phyloP scores from a whole-genome alignment of 306 rosid genomes.

The Bauhinia variegata region DNA sequence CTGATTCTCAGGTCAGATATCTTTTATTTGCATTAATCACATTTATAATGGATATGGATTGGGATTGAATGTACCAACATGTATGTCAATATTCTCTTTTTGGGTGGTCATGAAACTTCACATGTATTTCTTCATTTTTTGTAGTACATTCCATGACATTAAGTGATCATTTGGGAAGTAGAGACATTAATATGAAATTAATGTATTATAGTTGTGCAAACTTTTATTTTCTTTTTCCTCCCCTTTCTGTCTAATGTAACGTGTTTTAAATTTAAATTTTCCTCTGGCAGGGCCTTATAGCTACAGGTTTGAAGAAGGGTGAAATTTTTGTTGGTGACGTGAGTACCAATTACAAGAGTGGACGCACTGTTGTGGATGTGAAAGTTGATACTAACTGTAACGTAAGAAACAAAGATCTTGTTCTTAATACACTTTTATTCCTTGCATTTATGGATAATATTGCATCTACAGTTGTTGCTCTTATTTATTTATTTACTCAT shows the following conservation, averaged over 20 bases:
- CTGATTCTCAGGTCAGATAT: constrained; percentile 12
- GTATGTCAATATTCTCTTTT: not conserved
- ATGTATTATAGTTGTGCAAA: no score
- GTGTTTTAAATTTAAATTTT: constrained; percentile 34
- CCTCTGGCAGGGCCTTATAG: constrained; percentile 74
- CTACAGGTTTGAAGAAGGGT: constrained; percentile 90
- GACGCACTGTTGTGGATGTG: constrained; percentile 74
- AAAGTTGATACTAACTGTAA: constrained; percentile 82
- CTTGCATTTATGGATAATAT: constrained; percentile 17
- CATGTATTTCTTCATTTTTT: no score
- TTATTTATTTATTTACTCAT: no score
- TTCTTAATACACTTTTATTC: constrained; percentile 18
- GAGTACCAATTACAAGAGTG: constrained; percentile 77
- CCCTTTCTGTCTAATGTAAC: constrained; percentile 22
- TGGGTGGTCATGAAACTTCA: not conserved
- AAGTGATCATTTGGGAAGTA: not conserved
- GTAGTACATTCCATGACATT: no score
- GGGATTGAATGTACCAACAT: not conserved
- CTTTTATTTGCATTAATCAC: not conserved
- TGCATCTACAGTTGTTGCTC: constrained; percentile 7
- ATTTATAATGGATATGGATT: not conserved
- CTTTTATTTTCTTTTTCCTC: constrained; percentile 11
- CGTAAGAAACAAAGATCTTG: constrained; percentile 50
- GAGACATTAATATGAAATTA: not conserved
- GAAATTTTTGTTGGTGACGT: constrained; percentile 80